Conservation (phyloP, 192 early-diverging fungal species). For the Phlyctochytrium arcticum region DNA sequence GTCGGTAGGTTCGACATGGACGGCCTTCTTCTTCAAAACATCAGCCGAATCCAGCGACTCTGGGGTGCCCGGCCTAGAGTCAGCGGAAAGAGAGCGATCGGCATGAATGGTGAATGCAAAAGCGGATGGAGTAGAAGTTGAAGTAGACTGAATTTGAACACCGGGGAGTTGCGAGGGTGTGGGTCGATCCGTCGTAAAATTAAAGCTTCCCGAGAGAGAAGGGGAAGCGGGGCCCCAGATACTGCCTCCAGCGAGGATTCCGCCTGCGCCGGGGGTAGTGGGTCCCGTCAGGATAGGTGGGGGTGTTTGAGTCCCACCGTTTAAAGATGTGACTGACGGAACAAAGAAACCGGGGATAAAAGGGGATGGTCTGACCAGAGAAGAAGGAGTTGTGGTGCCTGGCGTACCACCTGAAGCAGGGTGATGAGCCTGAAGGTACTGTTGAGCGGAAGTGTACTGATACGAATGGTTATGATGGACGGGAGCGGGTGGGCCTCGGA, state of each 20-base stretch:
- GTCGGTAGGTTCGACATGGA: constrained; percentile 11
- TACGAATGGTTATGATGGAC: neutral
- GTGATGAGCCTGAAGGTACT: neutral
- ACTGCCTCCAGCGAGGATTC: too few species aligned
- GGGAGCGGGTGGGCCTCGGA: neutral
- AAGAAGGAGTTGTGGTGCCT: neutral
- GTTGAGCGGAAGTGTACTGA: neutral
- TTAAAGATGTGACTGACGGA: neutral
- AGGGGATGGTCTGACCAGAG: neutral
- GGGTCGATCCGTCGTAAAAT: neutral
- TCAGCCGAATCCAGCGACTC: neutral
- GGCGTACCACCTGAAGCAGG: neutral
- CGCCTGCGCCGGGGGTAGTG: too few species aligned
- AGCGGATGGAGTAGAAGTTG: neutral
- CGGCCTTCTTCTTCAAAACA: neutral
- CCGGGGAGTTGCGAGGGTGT: too few species aligned
- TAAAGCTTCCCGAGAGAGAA: constrained; percentile 4
- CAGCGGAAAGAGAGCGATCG: constrained; percentile 13
- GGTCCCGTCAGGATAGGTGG: too few species aligned
- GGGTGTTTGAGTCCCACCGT: neutral
- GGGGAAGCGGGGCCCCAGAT: constrained; percentile 14
- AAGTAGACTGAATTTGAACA: too few species aligned
- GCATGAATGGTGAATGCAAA: constrained; percentile 26
- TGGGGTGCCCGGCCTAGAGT: constrained; percentile 10
- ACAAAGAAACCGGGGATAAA: neutral